These are phyloP conservation scores for Medakamo hakoo DNA, from an alignment of 139 green algal species.

Conservation along the genomic window DNA sequence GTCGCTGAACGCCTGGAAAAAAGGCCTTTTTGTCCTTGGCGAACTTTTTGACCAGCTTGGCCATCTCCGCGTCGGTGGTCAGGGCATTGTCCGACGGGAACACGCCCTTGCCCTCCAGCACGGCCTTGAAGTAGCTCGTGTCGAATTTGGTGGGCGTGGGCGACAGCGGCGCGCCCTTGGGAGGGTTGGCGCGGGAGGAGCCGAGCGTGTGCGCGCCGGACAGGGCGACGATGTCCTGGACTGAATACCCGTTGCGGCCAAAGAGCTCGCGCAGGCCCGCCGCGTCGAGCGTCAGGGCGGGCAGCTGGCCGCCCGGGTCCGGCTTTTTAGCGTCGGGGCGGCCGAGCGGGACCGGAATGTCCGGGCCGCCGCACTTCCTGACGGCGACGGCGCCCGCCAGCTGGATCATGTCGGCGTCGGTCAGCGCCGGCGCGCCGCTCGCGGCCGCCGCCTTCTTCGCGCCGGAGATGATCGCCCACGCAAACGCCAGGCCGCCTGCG, in stretches of 20 bases:
- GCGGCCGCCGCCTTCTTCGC: too few species aligned
- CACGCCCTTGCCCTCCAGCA: background rate
- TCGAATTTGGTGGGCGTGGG: background rate
- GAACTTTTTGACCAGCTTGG: background rate
- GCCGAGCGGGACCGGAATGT: constrained; percentile 4
- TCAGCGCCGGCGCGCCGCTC: background rate
- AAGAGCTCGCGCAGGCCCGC: constrained; percentile 32
- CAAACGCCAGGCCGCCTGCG: background rate
- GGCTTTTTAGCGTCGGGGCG: constrained; percentile 7
- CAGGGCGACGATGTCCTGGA: constrained; percentile 31
- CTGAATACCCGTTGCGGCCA: constrained; percentile 21
- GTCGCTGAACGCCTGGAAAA: background rate
- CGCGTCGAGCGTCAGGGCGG: constrained; percentile 10
- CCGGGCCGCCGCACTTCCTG: too few species aligned
- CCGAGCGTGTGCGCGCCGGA: constrained; percentile 21
- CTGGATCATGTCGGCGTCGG: background rate
- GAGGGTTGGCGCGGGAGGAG: background rate
- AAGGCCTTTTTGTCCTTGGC: background rate
- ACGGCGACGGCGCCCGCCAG: background rate
- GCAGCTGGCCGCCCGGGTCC: constrained; percentile 6
- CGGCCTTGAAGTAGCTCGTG: background rate
- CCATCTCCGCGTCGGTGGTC: background rate
- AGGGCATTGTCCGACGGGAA: background rate
- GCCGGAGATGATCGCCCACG: background rate
- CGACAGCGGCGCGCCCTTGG: background rate